Conservation (phyloP, 768 basidiomycete species). For the Tricholoma hemisulphureum region DNA sequence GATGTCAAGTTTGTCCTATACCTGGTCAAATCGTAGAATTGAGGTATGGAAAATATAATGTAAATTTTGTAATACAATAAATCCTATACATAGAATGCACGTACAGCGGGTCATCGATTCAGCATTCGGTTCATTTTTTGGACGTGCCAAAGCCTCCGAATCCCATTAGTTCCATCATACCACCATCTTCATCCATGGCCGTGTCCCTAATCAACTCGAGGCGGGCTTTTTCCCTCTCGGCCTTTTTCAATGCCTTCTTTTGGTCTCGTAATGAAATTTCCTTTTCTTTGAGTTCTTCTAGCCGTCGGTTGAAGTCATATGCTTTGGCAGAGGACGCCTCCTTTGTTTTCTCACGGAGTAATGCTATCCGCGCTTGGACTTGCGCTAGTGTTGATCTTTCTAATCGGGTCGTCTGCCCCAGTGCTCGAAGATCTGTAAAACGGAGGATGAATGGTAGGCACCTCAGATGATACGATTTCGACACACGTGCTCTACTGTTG, state of each 20-base stretch:
- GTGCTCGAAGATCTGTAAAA: slow-evolving; percentile 71
- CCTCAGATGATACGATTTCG: neutral
- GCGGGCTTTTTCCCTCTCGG: slow-evolving; percentile 69
- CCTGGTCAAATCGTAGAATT: slow-evolving; percentile 51
- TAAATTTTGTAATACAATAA: slow-evolving; percentile 27
- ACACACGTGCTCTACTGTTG: slow-evolving; percentile 88
- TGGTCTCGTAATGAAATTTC: slow-evolving; percentile 66
- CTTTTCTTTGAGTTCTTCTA: slow-evolving; percentile 76
- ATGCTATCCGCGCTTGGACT: slow-evolving; percentile 87
- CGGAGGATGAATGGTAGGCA: slow-evolving; percentile 3
- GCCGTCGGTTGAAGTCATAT: slow-evolving; percentile 91
- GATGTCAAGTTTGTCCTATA: slow-evolving; percentile 76
- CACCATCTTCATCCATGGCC: slow-evolving; percentile 50
- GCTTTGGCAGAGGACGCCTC: slow-evolving; percentile 80
- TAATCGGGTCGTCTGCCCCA: slow-evolving; percentile 96
- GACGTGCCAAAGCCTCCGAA: slow-evolving; percentile 86
- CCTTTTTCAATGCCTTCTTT: slow-evolving; percentile 79
- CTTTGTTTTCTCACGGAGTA: slow-evolving; percentile 83
- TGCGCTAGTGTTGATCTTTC: slow-evolving; percentile 89
- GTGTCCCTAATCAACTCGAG: slow-evolving; percentile 57
- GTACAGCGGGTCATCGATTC: slow-evolving; percentile 9
- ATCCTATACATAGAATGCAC: slow-evolving; percentile 29
- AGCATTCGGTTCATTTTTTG: slow-evolving; percentile 61
- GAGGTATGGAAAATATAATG: slow-evolving; percentile 19
- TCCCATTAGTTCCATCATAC: slow-evolving; percentile 85